These are phyloP conservation scores for Colletotrichum shisoi DNA, from an alignment of 2,329 filamentous ascomycete species.

Conservation along the genomic window DNA sequence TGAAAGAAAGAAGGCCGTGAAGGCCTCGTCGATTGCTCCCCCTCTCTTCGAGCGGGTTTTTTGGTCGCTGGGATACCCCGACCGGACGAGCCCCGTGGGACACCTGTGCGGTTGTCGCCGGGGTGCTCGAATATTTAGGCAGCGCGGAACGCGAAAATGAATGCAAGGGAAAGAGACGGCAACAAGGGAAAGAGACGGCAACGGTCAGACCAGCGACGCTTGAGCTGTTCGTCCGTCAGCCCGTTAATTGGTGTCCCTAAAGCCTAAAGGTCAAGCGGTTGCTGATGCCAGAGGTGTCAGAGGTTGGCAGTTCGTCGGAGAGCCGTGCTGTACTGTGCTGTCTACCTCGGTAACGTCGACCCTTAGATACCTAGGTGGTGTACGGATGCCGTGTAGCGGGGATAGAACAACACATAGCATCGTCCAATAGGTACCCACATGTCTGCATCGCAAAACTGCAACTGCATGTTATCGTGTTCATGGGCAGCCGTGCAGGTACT, in stretches of 20 bases:
- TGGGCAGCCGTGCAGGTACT: background rate
- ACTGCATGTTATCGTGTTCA: background rate
- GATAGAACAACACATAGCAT: too few relatives aligned
- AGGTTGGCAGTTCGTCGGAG: too few relatives aligned
- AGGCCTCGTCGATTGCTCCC: constrained; percentile 12
- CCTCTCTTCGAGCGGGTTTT: background rate
- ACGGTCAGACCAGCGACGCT: background rate
- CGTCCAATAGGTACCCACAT: too few relatives aligned
- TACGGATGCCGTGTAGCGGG: too few relatives aligned
- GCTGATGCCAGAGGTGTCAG: too few relatives aligned
- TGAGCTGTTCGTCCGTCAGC: background rate
- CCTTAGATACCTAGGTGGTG: too few relatives aligned
- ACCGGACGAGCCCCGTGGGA: constrained; percentile 26
- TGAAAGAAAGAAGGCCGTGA: background rate
- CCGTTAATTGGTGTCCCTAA: too few relatives aligned
- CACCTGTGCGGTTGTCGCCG: constrained; percentile 14
- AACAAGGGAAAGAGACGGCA: background rate
- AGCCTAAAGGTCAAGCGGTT: too few relatives aligned
- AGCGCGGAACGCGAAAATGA: background rate
- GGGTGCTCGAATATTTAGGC: constrained; percentile 13
- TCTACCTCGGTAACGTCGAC: too few relatives aligned
- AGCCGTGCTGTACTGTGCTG: too few relatives aligned
- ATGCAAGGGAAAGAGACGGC: background rate
- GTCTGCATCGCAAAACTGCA: too few relatives aligned
- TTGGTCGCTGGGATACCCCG: constrained; percentile 26